These are phyloP conservation scores for Anisogramma anomala DNA, from an alignment of 2,329 filamentous ascomycete species.

Conservation along the genomic window DNA sequence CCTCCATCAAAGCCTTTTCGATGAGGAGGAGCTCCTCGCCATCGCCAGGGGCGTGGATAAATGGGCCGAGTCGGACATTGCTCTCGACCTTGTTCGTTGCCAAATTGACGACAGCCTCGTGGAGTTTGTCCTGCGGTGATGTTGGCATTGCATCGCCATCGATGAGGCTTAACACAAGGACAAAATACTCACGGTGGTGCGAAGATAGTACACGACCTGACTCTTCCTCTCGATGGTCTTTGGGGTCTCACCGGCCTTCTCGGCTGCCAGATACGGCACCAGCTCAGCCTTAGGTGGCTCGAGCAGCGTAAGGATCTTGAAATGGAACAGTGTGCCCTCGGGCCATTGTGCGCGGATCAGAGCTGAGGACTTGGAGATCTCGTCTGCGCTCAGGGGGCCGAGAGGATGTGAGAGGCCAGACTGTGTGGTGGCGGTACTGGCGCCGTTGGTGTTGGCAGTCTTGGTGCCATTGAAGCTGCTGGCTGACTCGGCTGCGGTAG, in stretches of 20 bases:
- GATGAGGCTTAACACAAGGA: no score
- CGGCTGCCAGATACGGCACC: conserved; percentile 37
- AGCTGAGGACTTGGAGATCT: conserved; percentile 40
- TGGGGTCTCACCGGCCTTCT: conserved; percentile 29
- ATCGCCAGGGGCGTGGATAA: conserved; percentile 47
- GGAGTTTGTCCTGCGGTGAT: conserved; percentile 42
- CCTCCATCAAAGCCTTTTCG: conserved; percentile 42
- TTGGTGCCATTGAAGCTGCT: conserved; percentile 1
- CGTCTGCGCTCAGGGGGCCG: conserved; percentile 43
- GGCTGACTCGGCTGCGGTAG: neutral
- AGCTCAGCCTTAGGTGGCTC: conserved; percentile 44
- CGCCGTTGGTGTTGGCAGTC: neutral
- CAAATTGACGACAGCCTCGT: conserved; percentile 47
- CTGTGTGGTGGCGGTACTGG: conserved; percentile 1
- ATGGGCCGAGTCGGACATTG: conserved; percentile 47
- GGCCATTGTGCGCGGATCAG: conserved; percentile 46
- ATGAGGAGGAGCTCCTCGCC: conserved; percentile 47
- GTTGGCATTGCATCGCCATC: no score
- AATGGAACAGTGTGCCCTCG: conserved; percentile 41
- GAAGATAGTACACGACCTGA: conserved; percentile 47
- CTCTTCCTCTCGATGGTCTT: conserved; percentile 36
- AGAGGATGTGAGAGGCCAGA: conserved; percentile 37
- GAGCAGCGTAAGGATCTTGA: conserved; percentile 50
- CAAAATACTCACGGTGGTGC: conserved; percentile 39
- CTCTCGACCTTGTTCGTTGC: conserved; percentile 37